These are phyloP conservation scores for Kwoniella shandongensis DNA, from an alignment of 768 basidiomycete genomes.

Conservation along the genomic window DNA sequence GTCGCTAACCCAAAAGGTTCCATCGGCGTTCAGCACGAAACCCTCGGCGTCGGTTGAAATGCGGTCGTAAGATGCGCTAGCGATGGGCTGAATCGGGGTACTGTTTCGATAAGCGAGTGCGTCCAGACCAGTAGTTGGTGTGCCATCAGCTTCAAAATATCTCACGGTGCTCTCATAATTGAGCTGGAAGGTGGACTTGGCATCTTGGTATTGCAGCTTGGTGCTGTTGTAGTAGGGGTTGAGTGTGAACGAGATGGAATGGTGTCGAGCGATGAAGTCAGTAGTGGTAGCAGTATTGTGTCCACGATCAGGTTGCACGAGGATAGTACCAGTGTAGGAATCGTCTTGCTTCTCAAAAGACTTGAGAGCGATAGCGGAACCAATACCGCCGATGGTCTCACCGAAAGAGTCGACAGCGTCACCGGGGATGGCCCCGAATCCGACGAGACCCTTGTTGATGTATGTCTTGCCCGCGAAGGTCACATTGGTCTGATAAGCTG, in stretches of 20 bases:
- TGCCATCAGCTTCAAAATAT: constrained; percentile 56
- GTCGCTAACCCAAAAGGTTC: constrained; percentile 67
- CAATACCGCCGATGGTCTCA: constrained; percentile 60
- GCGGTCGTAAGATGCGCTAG: constrained; percentile 56
- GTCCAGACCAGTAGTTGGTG: constrained; percentile 63
- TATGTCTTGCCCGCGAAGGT: constrained; percentile 28
- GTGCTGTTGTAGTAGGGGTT: constrained; percentile 59
- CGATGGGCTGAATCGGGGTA: constrained; percentile 58
- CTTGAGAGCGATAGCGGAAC: constrained; percentile 65
- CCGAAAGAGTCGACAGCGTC: constrained; percentile 30
- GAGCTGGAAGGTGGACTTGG: constrained; percentile 60
- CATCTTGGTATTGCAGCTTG: constrained; percentile 59
- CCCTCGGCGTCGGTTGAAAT: constrained; percentile 65
- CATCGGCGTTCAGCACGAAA: constrained; percentile 62
- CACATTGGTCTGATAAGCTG: constrained; percentile 28
- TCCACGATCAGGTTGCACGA: constrained; percentile 65
- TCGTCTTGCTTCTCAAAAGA: constrained; percentile 48
- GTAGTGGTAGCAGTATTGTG: constrained; percentile 59
- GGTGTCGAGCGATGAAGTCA: constrained; percentile 67
- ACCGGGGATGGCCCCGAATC: constrained; percentile 33
- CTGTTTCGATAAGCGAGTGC: constrained; percentile 58
- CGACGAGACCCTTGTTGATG: constrained; percentile 45
- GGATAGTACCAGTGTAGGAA: constrained; percentile 59
- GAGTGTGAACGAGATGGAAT: constrained; percentile 63
- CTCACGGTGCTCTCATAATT: constrained; percentile 60